phyloP scores from a whole-genome alignment of 805 yeast species.

The Ogataea thermomethanolica region DNA sequence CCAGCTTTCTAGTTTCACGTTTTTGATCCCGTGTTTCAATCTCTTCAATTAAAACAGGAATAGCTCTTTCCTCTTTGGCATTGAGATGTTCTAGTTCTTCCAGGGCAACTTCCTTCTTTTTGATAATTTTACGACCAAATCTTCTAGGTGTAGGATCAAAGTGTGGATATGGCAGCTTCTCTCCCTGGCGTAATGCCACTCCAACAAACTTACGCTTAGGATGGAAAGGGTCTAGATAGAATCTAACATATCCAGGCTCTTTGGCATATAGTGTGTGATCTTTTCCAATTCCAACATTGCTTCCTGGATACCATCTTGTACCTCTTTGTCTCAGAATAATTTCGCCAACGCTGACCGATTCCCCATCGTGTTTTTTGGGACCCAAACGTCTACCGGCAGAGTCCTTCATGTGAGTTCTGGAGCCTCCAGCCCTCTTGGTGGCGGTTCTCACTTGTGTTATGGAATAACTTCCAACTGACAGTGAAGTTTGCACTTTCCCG shows the following conservation, averaged over 20 bases:
- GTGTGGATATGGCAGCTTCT: conserved; percentile 80
- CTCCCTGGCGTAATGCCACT: conserved; percentile 64
- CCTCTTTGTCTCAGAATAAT: conserved; percentile 94
- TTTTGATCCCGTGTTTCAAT: conserved; percentile 39
- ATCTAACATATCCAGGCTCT: conserved; percentile 92
- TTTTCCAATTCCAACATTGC: conserved; percentile 82
- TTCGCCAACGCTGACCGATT: conserved; percentile 73
- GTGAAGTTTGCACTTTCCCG: conserved; percentile 14
- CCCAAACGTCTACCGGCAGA: conserved; percentile 95
- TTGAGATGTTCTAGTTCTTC: conserved; percentile 60
- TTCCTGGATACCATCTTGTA: conserved; percentile 92
- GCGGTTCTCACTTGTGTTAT: conserved; percentile 69
- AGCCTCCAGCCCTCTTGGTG: conserved; percentile 91
- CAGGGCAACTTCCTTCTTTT: conserved; percentile 46
- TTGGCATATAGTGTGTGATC: conserved; percentile 90
- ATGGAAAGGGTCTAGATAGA: conserved; percentile 92
- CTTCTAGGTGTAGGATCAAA: conserved; percentile 86
- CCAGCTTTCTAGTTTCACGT: conserved; percentile 31
- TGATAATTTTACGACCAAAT: conserved; percentile 64
- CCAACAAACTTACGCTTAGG: conserved; percentile 91
- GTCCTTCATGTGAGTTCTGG: conserved; percentile 90
- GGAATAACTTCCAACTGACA: conserved; percentile 9
- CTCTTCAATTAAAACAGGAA: conserved; percentile 46
- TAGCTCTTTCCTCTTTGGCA: conserved; percentile 62
- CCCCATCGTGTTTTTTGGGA: conserved; percentile 80